A percentile compares a stretch with the other conserved stretches of the same genome.
Evolutionary conservation across 2,329 filamentous ascomycete species (phyloP).

Genomic region (Taxawa tesnikishii): DNA sequence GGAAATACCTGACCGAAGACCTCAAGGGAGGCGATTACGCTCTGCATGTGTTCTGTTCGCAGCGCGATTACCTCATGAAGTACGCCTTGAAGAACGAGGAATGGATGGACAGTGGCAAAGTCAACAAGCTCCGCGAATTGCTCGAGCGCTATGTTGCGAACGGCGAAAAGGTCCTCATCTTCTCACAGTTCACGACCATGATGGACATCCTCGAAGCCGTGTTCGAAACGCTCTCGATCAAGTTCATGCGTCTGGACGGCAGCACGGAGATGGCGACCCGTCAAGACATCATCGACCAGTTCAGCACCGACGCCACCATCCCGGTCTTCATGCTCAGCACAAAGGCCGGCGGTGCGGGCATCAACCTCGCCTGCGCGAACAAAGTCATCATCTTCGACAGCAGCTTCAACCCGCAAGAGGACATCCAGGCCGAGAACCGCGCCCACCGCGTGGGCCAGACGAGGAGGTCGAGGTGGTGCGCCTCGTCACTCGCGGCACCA

Average conservation of each 20-base stretch:
- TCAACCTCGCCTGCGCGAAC: constrained; percentile 91
- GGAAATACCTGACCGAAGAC: constrained; percentile 59
- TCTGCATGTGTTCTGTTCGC: constrained; percentile 44
- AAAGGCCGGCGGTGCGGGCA: constrained; percentile 88
- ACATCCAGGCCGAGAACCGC: constrained; percentile 95
- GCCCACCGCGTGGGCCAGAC: constrained; percentile 91
- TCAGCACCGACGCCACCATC: constrained; percentile 62
- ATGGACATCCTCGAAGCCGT: constrained; percentile 84
- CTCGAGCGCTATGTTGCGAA: constrained; percentile 61
- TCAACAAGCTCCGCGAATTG: constrained; percentile 66
- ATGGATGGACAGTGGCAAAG: constrained; percentile 71
- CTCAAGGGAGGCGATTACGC: constrained; percentile 67
- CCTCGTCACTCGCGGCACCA: constrained; percentile 66
- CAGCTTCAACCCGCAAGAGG: constrained; percentile 95
- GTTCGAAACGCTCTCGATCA: constrained; percentile 57
- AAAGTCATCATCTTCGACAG: constrained; percentile 97
- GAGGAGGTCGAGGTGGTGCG: constrained; percentile 82
- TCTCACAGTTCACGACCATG: constrained; percentile 85
- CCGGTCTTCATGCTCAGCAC: constrained; percentile 89
- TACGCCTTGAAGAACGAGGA: constrained; percentile 48
- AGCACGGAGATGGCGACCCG: constrained; percentile 69
- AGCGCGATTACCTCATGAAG: constrained; percentile 41
- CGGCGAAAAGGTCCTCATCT: constrained; percentile 79
- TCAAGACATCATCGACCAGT: constrained; percentile 79
- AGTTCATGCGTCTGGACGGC: constrained; percentile 79